These are phyloP conservation scores for Stachybotrys chlorohalonatus DNA, from an alignment of 2,329 filamentous ascomycete genomes.

Conservation along the genomic window DNA sequence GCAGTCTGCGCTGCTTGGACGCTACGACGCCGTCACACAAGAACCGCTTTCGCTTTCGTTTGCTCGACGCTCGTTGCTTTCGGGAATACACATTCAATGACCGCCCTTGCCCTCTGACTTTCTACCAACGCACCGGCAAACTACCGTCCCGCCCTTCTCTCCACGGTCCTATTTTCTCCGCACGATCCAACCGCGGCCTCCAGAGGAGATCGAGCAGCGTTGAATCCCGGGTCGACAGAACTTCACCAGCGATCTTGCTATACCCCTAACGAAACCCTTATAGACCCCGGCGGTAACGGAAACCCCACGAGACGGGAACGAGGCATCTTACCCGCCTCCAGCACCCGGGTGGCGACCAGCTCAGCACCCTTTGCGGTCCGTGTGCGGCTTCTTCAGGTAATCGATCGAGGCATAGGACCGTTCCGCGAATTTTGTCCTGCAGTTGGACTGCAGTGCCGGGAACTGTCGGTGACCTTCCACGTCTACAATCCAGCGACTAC, in stretches of 20 bases:
- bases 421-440: conserved; percentile 8
- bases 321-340: background rate
- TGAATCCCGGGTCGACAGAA: too few species aligned
- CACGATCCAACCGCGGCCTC: background rate
- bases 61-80: background rate
- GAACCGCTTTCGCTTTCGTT: background rate
- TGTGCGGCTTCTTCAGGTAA: background rate
- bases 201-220: too few species aligned
- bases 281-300: background rate
- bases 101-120: background rate
- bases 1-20: background rate
- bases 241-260: background rate
- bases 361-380: too few species aligned
- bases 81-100: background rate
- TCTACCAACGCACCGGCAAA: background rate
- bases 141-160: background rate
- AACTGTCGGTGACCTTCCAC: too few species aligned
- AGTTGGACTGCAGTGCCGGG: too few species aligned
- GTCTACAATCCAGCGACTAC: conserved; percentile 4
- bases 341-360: background rate
- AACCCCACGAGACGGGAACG: background rate
- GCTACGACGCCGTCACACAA: background rate
- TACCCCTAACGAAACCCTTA: background rate
- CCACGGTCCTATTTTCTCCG: background rate
- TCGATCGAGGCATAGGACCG: background rate